Evolutionary conservation across 2,329 filamentous ascomycete genomes (phyloP).

Genomic region (Hymenoscyphus fructigenus): DNA sequence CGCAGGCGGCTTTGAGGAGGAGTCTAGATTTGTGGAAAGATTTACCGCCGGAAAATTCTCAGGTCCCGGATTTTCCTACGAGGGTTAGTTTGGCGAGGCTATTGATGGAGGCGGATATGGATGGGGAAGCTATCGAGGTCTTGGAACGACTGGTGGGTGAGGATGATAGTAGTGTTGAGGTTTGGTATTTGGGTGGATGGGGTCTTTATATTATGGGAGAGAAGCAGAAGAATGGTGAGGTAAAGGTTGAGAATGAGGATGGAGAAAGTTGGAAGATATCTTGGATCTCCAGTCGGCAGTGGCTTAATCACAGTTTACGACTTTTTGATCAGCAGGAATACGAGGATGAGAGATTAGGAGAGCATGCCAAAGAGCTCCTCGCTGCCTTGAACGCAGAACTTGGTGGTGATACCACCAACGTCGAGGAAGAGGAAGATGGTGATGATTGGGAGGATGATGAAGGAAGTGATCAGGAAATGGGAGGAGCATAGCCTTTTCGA

Average conservation of each 20-base stretch:
- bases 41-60: constrained; percentile 67
- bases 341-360: constrained; percentile 75
- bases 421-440: constrained; percentile 49
- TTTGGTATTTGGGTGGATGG: constrained; percentile 97
- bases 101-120: constrained; percentile 86
- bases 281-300: constrained; percentile 74
- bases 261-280: constrained; percentile 47
- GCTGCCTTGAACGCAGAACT: constrained; percentile 62
- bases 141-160: constrained; percentile 81
- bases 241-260: constrained; percentile 41
- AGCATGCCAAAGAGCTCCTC: constrained; percentile 73
- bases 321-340: constrained; percentile 80
- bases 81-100: constrained; percentile 81
- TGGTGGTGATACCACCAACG: constrained; percentile 59
- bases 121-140: constrained; percentile 80
- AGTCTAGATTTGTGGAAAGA: constrained; percentile 85
- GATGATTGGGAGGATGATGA: constrained; percentile 54
- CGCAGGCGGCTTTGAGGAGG: constrained; percentile 70
- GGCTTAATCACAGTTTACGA: constrained; percentile 77
- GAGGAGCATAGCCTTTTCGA: constrained; percentile 39
- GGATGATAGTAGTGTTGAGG: constrained; percentile 91
- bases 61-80: constrained; percentile 81
- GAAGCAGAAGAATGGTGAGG: constrained; percentile 53
- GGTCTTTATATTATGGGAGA: constrained; percentile 78
- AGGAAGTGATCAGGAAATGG: constrained; percentile 55